phyloP scores from a whole-genome alignment of 2,329 filamentous ascomycete genomes.

The Lachnellula subtilissima region DNA sequence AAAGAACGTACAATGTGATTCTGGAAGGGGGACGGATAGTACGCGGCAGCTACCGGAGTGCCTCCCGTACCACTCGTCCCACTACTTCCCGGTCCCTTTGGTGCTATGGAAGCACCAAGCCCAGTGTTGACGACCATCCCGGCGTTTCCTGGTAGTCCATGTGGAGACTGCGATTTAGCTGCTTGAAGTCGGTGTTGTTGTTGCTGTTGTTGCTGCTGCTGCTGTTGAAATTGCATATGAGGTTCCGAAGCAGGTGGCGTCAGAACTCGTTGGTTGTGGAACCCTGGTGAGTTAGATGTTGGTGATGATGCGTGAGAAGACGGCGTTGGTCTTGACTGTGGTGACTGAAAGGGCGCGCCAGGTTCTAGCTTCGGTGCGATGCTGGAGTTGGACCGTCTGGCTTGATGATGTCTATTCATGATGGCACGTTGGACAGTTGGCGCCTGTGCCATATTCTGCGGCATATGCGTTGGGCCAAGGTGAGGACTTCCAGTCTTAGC shows the following conservation, averaged over 20 bases:
- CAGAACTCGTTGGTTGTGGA: conserved; percentile 54
- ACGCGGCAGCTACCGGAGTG: conserved; percentile 44
- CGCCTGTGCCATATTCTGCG: conserved; percentile 64
- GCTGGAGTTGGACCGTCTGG: conserved; percentile 65
- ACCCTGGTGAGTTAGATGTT: conserved; percentile 57
- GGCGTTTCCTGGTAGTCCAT: conserved; percentile 24
- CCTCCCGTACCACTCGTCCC: conserved; percentile 35
- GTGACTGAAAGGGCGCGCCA: conserved; percentile 44
- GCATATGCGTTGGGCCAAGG: conserved; percentile 63
- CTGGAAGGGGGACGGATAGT: conserved; percentile 84
- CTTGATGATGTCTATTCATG: conserved; percentile 69
- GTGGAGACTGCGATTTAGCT: conserved; percentile 22
- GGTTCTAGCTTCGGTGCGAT: conserved; percentile 71
- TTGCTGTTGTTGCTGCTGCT: conserved; percentile 38
- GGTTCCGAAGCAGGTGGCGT: conserved; percentile 56
- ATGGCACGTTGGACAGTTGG: conserved; percentile 76
- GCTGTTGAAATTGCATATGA: conserved; percentile 46
- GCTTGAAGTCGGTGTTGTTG: conserved; percentile 29
- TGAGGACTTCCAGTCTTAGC: conserved; percentile 87
- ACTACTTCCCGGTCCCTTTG: conserved; percentile 30
- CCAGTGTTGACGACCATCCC: conserved; percentile 24
- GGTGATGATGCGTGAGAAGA: conserved; percentile 73
- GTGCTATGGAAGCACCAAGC: conserved; percentile 22
- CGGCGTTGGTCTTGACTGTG: conserved; percentile 76
- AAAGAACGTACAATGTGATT: conserved; percentile 51